Base-by-base conservation (phyloP, 768 basidiomycete species). In the Agaricus subrufescens region DNA sequence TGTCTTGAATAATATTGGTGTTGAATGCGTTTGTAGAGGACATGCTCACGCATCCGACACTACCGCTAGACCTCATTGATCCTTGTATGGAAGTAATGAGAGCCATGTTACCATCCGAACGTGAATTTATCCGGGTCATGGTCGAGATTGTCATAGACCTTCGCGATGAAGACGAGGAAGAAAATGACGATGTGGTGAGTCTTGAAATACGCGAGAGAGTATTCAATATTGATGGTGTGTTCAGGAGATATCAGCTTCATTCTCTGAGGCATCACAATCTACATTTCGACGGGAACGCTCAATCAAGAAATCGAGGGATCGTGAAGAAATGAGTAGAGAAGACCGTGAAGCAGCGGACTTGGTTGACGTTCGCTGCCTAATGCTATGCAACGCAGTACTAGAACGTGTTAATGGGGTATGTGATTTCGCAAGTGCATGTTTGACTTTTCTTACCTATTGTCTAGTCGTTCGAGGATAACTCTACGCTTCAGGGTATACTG, bases 351-450 rank as follows among this genome's bases (percentile, higher is more conserved):
- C 78, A 25, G 81, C 80, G 23, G 91, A 93, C 54, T 68, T 85
- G 23, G 83, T 84, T 15, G 94, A 98, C 61, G 61, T 95, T 59
- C 78, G 95, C 4, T 96, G 93, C 64, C 71, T 98, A 37, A 75
- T 83, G 12, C 75, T 98, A 14, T 92, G 91, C 60, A 91, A 88
- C 40, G 89, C 87, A 0, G 86, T 96, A 79, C 77, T 98, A 3
- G 94, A 97, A 71, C 83, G 94, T 11, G 92, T 97, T 15, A 86
- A 94, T 62, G 85, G 93, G 10, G 95, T 96, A 63, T 45, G 89
- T 76, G 3, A 23, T 31, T 19, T 44, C 69, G 78, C 23, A 34
- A 19, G 8, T 34, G 15, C 19, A 19, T 26, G 54, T 46, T 48
- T 46, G 6, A 34, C 15, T 55, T 30, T 29, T 15, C 62, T 11